A percentile compares a stretch with the other conserved stretches of the same genome.
phyloP scores from a whole-genome alignment of 73 alveolate genomes.

The Diophrys sp. region DNA sequence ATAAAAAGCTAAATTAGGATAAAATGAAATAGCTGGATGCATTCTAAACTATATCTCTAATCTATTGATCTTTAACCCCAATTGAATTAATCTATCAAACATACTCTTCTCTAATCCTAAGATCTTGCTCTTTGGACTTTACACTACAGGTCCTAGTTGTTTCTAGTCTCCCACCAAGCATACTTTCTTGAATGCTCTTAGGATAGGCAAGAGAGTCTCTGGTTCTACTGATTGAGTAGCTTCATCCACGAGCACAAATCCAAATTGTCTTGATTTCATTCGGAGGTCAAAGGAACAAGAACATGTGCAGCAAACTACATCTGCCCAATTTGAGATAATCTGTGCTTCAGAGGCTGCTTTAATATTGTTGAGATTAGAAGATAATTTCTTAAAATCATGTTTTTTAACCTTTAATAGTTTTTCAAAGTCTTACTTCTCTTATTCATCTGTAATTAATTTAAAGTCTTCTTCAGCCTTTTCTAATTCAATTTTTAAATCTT shows the following conservation, averaged over 20 bases:
- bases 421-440: constrained; percentile 75
- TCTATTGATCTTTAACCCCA: constrained; percentile 68
- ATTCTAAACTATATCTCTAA: constrained; percentile 98
- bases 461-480: constrained; percentile 25
- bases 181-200: constrained; percentile 2
- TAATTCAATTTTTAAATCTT: not conserved
- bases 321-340: constrained; percentile 60
- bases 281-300: constrained; percentile 95
- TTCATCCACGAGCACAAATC: constrained; percentile 94
- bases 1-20: constrained; percentile 98
- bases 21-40: constrained; percentile 99
- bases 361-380: constrained; percentile 56
- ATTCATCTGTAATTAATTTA: constrained; percentile 74
- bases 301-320: constrained; percentile 97
- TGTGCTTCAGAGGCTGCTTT: not conserved
- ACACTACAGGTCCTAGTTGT: constrained; percentile 33
- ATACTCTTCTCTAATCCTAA: not conserved
- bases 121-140: constrained; percentile 52
- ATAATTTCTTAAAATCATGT: not conserved
- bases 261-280: constrained; percentile 83
- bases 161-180: constrained; percentile 11
- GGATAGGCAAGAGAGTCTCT: constrained; percentile 10
- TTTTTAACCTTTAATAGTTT: constrained; percentile 76
- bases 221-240: constrained; percentile 95
- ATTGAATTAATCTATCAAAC: not conserved